Evolutionary conservation across 345 rosid species (phyloP), one percentile per base, ranked within the genome.

Genomic region (Hibiscus tridactylites): DNA sequence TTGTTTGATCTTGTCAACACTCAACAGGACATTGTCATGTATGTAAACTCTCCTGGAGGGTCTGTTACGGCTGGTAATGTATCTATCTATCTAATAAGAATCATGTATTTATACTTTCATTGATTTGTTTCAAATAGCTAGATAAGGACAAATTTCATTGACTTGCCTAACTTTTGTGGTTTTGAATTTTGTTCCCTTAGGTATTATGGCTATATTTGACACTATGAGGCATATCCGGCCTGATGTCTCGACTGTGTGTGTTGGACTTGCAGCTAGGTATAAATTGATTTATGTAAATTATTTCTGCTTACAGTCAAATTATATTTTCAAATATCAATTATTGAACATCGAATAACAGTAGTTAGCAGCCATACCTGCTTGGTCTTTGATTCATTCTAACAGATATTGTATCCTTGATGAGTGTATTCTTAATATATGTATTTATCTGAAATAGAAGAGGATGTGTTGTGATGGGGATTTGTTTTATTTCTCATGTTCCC

Each of bases 251-350:
- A 94, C 98, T 66, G 97, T 91, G 15, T 94, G 98, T 76, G 95
- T 94, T 52, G 98, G 98, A 74, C 83, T 94, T 59, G 98, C 98
- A 50, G 97, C 98, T 73, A 94, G 98, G 98, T 94, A 83, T 62
- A 54, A 53, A 58, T 29, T n/a, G 9, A 50, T 33, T 15, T 1
- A 16, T 33, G 6, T 29, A 11, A 39, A 35, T 58, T 29, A 0
- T 28, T 60, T 28, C 9, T 28, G 63, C 5, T 60, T 29, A 29
- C 33, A 35, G 13, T 13, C 17, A 35, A 61, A 6, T 60, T 60
- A 28, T 31, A 61, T 61, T 29, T 19, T 61, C 65, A 62, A 31
- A 35, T 33, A 11, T n/a, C 10, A 15, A 9, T 1, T 6, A 37
- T 37, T 1, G 44, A 37, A 62, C 12, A 3, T n/a, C 5, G 0